Evolutionary conservation across 768 basidiomycete species (phyloP).

Genomic region (Amyloporia xantha): DNA sequence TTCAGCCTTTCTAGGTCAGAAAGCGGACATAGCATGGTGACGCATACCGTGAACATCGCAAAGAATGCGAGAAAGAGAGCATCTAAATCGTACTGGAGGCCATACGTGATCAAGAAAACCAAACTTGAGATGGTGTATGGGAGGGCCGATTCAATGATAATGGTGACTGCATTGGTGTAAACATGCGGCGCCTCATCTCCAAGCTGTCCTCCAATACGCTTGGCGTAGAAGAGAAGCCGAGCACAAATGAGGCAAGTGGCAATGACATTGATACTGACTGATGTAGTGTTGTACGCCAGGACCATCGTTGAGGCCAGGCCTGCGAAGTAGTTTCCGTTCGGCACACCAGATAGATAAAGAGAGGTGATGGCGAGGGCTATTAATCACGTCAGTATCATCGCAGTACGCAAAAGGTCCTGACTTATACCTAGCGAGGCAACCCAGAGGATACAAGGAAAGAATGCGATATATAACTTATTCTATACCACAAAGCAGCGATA

Average conservation of each 20-base stretch:
- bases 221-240: conserved; percentile 30
- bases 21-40: background rate
- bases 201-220: conserved; percentile 22
- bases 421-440: conserved; percentile 17
- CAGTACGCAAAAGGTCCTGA: background rate
- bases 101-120: conserved; percentile 34
- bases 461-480: conserved; percentile 14
- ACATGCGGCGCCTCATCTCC: conserved; percentile 25
- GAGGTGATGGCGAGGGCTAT: conserved; percentile 35
- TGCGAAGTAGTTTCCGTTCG: conserved; percentile 35
- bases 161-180: conserved; percentile 32
- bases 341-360: conserved; percentile 32
- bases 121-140: conserved; percentile 34
- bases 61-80: conserved; percentile 36
- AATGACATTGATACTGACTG: conserved; percentile 36
- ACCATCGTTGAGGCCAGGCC: conserved; percentile 33
- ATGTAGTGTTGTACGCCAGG: conserved; percentile 34
- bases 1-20: background rate
- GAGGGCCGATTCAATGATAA: conserved; percentile 35
- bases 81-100: conserved; percentile 25
- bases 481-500: conserved; percentile 23
- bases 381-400: background rate
- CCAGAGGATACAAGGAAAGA: conserved; percentile 19
- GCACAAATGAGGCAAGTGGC: conserved; percentile 33
- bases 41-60: conserved; percentile 34